phyloP scores from a whole-genome alignment of 192 early-diverging fungal genomes.

The Backusella macrospora region DNA sequence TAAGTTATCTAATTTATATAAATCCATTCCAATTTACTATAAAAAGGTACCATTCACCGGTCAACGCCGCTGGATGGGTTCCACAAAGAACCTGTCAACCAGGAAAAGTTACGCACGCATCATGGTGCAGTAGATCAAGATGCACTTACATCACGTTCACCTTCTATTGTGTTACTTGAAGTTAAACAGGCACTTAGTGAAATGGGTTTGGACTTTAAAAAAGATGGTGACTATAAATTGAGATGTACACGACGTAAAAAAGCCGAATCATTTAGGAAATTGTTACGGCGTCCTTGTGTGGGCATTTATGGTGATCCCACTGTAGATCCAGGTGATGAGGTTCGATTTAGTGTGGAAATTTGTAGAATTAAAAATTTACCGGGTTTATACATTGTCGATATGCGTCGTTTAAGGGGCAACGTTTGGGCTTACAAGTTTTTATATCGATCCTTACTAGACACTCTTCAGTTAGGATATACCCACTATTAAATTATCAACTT shows the following conservation, averaged over 20 bases:
- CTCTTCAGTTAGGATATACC: constrained; percentile 44
- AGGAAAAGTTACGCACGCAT: constrained; percentile 62
- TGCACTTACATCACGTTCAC: constrained; percentile 67
- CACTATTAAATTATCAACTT: not conserved
- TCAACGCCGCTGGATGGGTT: not conserved
- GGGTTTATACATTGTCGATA: constrained; percentile 74
- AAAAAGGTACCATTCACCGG: constrained; percentile 5
- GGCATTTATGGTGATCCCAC: constrained; percentile 55
- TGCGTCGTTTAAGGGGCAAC: constrained; percentile 73
- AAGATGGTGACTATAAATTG: constrained; percentile 60
- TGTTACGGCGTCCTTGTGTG: constrained; percentile 28
- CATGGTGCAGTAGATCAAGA: constrained; percentile 75
- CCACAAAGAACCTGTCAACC: constrained; percentile 4
- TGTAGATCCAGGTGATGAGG: constrained; percentile 73
- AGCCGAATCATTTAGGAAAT: constrained; percentile 11
- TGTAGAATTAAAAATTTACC: constrained; percentile 90
- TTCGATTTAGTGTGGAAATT: constrained; percentile 89
- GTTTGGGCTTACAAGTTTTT: constrained; percentile 81
- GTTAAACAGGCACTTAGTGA: constrained; percentile 58
- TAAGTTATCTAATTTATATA: not conserved
- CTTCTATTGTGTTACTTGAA: constrained; percentile 67
- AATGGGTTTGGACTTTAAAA: constrained; percentile 59
- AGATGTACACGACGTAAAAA: constrained; percentile 26
- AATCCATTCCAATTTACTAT: not conserved
- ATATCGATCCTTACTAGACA: constrained; percentile 61